Percentiles rank a stretch among this genome's conserved stretches.
Evolutionary conservation across 768 basidiomycete genomes (phyloP).

Genomic region (Leccinellum rugosiceps): DNA sequence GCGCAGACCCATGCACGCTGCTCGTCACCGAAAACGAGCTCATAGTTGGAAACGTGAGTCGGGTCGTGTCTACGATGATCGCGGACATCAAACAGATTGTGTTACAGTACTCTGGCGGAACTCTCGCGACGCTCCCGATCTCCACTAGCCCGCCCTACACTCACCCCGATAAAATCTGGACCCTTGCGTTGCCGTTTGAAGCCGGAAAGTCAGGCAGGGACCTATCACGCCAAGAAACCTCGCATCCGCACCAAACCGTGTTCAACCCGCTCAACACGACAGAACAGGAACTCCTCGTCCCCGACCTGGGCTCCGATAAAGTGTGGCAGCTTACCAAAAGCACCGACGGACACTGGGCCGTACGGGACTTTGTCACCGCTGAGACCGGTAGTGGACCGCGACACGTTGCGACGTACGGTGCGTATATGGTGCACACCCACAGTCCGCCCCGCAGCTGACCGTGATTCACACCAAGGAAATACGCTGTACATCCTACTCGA

Average conservation of each 20-base stretch:
- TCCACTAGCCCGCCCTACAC: constrained; percentile 47
- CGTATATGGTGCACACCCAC: constrained; percentile 16
- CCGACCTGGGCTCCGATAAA: constrained; percentile 74
- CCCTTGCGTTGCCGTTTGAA: constrained; percentile 39
- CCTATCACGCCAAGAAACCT: constrained; percentile 58
- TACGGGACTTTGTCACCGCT: constrained; percentile 46
- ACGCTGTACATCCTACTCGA: constrained; percentile 67
- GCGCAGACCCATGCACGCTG: constrained; percentile 63
- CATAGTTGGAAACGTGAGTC: constrained; percentile 70
- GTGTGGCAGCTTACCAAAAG: constrained; percentile 54
- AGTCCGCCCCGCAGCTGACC: no score
- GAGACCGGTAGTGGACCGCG: constrained; percentile 66
- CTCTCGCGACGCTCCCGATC: constrained; percentile 54
- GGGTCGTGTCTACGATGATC: not conserved
- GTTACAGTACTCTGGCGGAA: constrained; percentile 66
- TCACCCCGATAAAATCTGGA: constrained; percentile 30
- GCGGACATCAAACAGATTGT: not conserved
- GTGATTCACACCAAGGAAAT: constrained; percentile 40
- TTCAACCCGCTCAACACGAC: constrained; percentile 39
- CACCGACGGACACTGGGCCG: constrained; percentile 43
- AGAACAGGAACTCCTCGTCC: constrained; percentile 59
- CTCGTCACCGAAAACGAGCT: constrained; percentile 55
- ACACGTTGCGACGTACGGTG: constrained; percentile 64
- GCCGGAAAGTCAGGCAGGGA: constrained; percentile 56
- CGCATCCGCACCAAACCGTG: constrained; percentile 77